phyloP scores from a whole-genome alignment of 495 filamentous ascomycete genomes.

The Talaromyces ruber region DNA sequence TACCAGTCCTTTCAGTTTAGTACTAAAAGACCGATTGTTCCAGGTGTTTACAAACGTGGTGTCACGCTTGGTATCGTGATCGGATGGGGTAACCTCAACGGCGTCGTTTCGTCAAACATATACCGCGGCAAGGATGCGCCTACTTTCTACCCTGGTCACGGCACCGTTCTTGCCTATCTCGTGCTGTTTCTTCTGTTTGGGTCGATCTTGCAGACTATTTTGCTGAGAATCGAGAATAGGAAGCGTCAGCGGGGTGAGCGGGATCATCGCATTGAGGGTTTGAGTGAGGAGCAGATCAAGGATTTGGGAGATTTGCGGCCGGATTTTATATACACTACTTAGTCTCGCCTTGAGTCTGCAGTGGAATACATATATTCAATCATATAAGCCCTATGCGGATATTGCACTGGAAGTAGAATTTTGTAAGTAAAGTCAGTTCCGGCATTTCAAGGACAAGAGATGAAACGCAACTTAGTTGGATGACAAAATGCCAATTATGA shows the following conservation, averaged over 20 bases:
- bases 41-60: constrained; percentile 80
- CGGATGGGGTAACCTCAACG: constrained; percentile 90
- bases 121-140: constrained; percentile 49
- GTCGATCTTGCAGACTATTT: constrained; percentile 52
- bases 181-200: constrained; percentile 51
- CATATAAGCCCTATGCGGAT: too few relatives aligned
- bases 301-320: constrained; percentile 60
- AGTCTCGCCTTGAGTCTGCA: not conserved
- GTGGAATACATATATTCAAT: not conserved
- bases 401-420: too few relatives aligned
- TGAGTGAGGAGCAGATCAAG: constrained; percentile 22
- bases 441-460: not conserved
- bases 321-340: constrained; percentile 72
- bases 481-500: too few relatives aligned
- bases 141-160: constrained; percentile 48
- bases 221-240: constrained; percentile 41
- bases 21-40: not conserved
- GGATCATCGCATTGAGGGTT: constrained; percentile 51
- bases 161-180: constrained; percentile 51
- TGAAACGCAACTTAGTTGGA: not conserved
- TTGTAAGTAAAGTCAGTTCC: not conserved
- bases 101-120: constrained; percentile 72
- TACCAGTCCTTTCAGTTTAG: not conserved
- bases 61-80: constrained; percentile 81
- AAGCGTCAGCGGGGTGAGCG: constrained; percentile 51